Evolutionary conservation across 208 protist species (phyloP), one percentile per base, ranked within the genome.

Genomic region (Acanthamoeba royreba): DNA sequence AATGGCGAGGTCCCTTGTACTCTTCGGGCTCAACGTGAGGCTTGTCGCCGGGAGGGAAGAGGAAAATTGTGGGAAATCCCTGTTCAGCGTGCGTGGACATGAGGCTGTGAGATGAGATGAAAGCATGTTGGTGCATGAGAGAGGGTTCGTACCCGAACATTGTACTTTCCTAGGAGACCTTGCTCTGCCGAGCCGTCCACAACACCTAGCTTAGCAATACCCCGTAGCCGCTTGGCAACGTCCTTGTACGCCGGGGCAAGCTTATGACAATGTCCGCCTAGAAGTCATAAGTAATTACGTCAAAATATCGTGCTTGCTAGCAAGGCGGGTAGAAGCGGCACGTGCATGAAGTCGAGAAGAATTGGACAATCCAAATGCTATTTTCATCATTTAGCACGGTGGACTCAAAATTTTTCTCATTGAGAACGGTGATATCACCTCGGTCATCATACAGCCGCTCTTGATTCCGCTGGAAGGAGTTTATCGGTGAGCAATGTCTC

Each of bases 201-300:
- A 63, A 66, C 86, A 40, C 86, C 86, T 33, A 92, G 8, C 38
- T 92, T 92, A 45, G 49, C 86, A 47, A 92, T 92, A 55, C 86
- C 86, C 3, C 86, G 52, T 55, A 92, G 43, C 9, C 31, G 42
- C 86, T 92, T 92, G 17, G 86, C 31, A 22, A 40, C 86, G 25
- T 92, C 58, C 61, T 92, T 92, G 61, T 53, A 92, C 13, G 38
- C 55, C 19, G 8, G 4, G 9, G 86, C 86, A 35, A 92, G 4
- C 31, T 92, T 92, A 45, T 92, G 86, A 55, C 86, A 92, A 28
- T 92, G 86, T 5, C 43, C 43, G 58, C 86, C 86, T 92, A 13
- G 69, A 81, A 38, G 42, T 15, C 42, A 46, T 40, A 85, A 17
- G 49, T 40, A 85, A 35, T 85, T 17, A 66, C 5, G 33, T 8